phyloP scores from a whole-genome alignment of 495 filamentous ascomycete species.

The Trichoderma parareesei region DNA sequence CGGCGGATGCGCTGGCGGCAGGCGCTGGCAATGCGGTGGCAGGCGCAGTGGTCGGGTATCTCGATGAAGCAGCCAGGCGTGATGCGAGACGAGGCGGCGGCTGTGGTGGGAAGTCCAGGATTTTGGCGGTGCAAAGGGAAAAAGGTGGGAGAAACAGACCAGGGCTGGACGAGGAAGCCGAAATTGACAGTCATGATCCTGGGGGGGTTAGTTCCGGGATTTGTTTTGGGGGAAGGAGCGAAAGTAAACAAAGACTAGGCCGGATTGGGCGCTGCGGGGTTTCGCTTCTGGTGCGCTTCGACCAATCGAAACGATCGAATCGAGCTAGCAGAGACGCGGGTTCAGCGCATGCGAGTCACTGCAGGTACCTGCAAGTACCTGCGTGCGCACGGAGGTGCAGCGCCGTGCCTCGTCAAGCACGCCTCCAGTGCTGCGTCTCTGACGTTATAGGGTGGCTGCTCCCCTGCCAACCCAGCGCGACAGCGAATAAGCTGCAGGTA shows the following conservation, averaged over 20 bases:
- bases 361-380: too few relatives aligned
- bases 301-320: too few relatives aligned
- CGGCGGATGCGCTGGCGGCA: neutral
- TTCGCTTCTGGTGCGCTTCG: neutral
- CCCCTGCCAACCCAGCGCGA: too few relatives aligned
- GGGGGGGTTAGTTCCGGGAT: neutral
- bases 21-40: neutral
- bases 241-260: conserved; percentile 15
- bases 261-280: neutral
- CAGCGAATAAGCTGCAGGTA: too few relatives aligned
- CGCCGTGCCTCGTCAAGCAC: too few relatives aligned
- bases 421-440: too few relatives aligned
- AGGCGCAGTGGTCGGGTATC: neutral
- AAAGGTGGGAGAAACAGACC: neutral
- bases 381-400: too few relatives aligned
- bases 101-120: neutral
- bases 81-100: neutral
- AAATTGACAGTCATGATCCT: neutral
- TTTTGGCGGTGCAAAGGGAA: neutral
- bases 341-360: too few relatives aligned
- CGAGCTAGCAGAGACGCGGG: too few relatives aligned
- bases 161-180: neutral
- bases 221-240: conserved; percentile 2
- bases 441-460: too few relatives aligned
- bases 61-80: neutral